Percentiles rank a stretch among this genome's conserved stretches.
phyloP scores from a whole-genome alignment of 169 alveolate genomes.

The Blepharisma undulans region DNA sequence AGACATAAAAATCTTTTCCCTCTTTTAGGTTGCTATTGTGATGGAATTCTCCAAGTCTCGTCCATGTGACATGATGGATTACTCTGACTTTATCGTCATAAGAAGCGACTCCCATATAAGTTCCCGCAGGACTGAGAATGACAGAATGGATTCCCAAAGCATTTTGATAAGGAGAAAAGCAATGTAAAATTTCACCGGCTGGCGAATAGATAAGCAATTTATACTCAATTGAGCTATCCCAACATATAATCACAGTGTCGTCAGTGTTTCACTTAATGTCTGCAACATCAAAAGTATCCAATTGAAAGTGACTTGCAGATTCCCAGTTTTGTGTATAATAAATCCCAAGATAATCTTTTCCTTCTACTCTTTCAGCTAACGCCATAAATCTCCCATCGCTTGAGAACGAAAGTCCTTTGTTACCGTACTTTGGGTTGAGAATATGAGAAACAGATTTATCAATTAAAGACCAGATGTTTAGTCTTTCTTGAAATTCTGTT shows the following conservation, averaged over 20 bases:
- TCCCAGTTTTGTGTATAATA: constrained; percentile 73
- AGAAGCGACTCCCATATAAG: neutral
- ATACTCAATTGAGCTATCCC: constrained; percentile 65
- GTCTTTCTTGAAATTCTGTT: constrained; percentile 15
- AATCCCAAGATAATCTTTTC: constrained; percentile 73
- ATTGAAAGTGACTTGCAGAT: constrained; percentile 63
- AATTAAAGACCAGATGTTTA: constrained; percentile 33
- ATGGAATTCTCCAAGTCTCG: constrained; percentile 59
- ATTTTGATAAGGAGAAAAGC: constrained; percentile 55
- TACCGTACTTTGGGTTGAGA: constrained; percentile 7
- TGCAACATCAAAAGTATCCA: constrained; percentile 67
- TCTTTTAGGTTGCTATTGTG: constrained; percentile 40
- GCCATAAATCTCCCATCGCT: constrained; percentile 77
- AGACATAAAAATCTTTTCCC: constrained; percentile 48
- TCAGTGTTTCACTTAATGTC: constrained; percentile 72
- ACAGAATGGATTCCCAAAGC: constrained; percentile 67
- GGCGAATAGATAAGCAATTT: constrained; percentile 33
- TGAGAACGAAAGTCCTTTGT: constrained; percentile 69
- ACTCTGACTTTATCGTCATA: constrained; percentile 68
- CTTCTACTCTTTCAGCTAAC: constrained; percentile 69
- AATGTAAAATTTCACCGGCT: constrained; percentile 18
- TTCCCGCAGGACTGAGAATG: constrained; percentile 39
- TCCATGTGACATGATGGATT: constrained; percentile 60
- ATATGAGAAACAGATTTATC: neutral
- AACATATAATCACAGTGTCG: constrained; percentile 63